Conservation (phyloP, 345 rosid species). For the Isatis tinctoria region DNA sequence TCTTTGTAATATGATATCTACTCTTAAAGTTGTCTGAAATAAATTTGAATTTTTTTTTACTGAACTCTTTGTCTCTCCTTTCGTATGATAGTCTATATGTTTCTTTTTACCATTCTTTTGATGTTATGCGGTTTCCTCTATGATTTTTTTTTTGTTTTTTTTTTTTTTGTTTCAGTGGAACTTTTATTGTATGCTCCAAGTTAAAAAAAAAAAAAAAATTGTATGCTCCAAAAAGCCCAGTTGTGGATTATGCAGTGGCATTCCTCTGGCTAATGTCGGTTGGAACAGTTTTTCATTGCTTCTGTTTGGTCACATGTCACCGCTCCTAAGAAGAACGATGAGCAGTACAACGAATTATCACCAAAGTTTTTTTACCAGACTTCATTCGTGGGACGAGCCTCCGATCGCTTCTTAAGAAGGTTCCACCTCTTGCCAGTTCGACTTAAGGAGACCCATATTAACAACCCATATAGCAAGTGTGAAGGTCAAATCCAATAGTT, state of each 20-base stretch:
- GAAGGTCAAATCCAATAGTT: no score
- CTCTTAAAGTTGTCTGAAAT: background rate
- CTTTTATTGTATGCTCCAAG: no score
- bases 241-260: slow-evolving; percentile 59
- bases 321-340: slow-evolving; percentile 38
- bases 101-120: background rate
- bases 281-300: slow-evolving; percentile 76
- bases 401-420: no score
- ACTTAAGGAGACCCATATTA: no score
- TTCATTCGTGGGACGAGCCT: background rate
- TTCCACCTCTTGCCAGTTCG: no score
- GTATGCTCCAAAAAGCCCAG: slow-evolving; percentile 81
- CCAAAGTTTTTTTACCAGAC: slow-evolving; percentile 55
- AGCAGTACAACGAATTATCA: slow-evolving; percentile 60
- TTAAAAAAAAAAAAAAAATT: no score
- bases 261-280: slow-evolving; percentile 95
- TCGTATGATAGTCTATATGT: background rate
- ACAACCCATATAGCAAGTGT: no score
- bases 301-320: slow-evolving; percentile 66
- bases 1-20: background rate
- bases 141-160: no score
- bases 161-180: slow-evolving; percentile 69
- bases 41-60: no score
- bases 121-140: background rate
- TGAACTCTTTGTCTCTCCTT: background rate